These are phyloP conservation scores for Botryotinia calthae DNA, from an alignment of 2,329 filamentous ascomycete genomes.

Conservation along the genomic window DNA sequence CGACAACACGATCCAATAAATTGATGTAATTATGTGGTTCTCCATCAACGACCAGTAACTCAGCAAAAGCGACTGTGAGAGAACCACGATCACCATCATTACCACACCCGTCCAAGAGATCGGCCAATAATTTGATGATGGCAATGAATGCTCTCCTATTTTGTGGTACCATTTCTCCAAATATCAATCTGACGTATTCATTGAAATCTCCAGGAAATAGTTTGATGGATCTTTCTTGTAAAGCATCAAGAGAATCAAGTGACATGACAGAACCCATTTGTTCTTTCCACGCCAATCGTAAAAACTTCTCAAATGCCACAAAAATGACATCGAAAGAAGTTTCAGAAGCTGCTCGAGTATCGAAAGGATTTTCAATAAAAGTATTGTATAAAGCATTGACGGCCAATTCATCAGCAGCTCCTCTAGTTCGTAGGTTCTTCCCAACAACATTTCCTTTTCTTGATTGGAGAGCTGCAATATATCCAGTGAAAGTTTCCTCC, in stretches of 20 bases:
- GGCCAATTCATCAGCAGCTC: slow-evolving; percentile 68
- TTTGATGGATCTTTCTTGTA: slow-evolving; percentile 68
- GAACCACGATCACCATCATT: slow-evolving; percentile 90
- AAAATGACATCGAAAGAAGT: slow-evolving; percentile 81
- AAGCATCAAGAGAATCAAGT: slow-evolving; percentile 63
- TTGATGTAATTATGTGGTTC: slow-evolving; percentile 83
- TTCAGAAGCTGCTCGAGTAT: slow-evolving; percentile 72
- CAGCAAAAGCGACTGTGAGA: slow-evolving; percentile 83
- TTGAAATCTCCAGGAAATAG: slow-evolving; percentile 70
- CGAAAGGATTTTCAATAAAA: slow-evolving; percentile 78
- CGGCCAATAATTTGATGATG: slow-evolving; percentile 80
- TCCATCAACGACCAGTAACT: slow-evolving; percentile 76
- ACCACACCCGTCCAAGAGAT: slow-evolving; percentile 82
- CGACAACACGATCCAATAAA: slow-evolving; percentile 80
- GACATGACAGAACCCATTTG: slow-evolving; percentile 84
- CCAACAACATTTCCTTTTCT: slow-evolving; percentile 86
- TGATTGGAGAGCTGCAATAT: slow-evolving; percentile 76
- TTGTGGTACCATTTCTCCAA: slow-evolving; percentile 65
- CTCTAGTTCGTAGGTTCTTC: slow-evolving; percentile 68
- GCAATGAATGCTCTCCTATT: slow-evolving; percentile 76
- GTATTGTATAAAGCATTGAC: slow-evolving; percentile 91
- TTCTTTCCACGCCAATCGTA: slow-evolving; percentile 82
- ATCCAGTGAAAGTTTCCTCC: slow-evolving; percentile 82
- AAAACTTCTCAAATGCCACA: slow-evolving; percentile 89
- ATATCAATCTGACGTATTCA: slow-evolving; percentile 64